Percentiles rank a stretch among this genome's conserved stretches.
Evolutionary conservation across 2,329 filamentous ascomycete genomes (phyloP).

Genomic region (Sclerotinia subarctica): DNA sequence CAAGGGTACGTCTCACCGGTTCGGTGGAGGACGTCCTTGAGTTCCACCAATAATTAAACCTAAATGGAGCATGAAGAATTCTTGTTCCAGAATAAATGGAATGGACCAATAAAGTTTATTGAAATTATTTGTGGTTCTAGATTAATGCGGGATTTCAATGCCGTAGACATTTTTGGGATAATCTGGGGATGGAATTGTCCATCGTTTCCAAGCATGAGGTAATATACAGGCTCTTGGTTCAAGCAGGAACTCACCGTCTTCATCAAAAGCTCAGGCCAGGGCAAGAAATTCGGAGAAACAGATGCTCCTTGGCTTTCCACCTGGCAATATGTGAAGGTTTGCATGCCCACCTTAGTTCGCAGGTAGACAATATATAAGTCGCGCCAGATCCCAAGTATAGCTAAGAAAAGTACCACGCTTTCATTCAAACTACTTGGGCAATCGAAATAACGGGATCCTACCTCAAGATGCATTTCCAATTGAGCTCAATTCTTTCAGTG

Average conservation of each 20-base stretch:
- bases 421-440: not conserved
- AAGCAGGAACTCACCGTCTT: not conserved
- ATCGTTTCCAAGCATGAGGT: constrained; percentile 9
- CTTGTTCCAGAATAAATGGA: not conserved
- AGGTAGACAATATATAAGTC: constrained; percentile 13
- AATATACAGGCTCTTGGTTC: not conserved
- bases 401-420: not conserved
- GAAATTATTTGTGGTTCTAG: not conserved
- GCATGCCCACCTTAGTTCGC: not conserved
- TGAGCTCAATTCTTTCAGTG: constrained; percentile 27
- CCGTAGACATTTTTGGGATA: not conserved
- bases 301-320: not conserved
- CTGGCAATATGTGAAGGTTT: not conserved
- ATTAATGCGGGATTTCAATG: constrained; percentile 3
- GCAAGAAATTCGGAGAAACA: constrained; percentile 12
- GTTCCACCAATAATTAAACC: constrained; percentile 12
- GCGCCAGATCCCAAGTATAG: not conserved
- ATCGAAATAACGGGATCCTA: not conserved
- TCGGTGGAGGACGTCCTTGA: not conserved
- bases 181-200: constrained; percentile 11
- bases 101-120: not conserved
- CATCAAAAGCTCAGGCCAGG: not conserved
- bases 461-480: constrained; percentile 34
- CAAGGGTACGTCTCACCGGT: constrained; percentile 2
- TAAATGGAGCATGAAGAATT: not conserved